These are phyloP conservation scores for Kuraishia cidri DNA, from an alignment of 805 yeast species.

Conservation along the genomic window DNA sequence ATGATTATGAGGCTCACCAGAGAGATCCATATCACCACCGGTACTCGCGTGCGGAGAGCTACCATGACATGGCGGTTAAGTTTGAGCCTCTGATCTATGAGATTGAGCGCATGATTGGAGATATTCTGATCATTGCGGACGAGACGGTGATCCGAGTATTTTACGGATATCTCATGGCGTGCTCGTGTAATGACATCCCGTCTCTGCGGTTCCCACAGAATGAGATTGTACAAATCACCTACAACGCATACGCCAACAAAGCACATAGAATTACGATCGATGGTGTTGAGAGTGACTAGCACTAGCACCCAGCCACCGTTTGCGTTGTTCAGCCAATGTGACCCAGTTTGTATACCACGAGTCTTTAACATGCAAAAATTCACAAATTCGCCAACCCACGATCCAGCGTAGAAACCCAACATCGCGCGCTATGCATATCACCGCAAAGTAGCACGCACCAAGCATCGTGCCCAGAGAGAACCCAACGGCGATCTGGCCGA, in stretches of 20 bases:
- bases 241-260: conserved; percentile 74
- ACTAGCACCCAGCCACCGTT: neutral
- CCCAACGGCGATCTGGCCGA: conserved; percentile 71
- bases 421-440: conserved; percentile 48
- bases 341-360: conserved; percentile 21
- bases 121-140: conserved; percentile 85
- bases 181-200: conserved; percentile 82
- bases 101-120: conserved; percentile 87
- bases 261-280: conserved; percentile 43
- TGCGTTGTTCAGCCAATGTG: neutral
- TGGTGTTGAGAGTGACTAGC: conserved; percentile 3
- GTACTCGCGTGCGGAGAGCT: conserved; percentile 87
- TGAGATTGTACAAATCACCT: conserved; percentile 80
- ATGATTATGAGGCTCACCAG: conserved; percentile 55
- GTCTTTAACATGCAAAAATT: conserved; percentile 49
- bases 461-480: conserved; percentile 47
- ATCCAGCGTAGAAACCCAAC: conserved; percentile 62
- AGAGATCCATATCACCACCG: conserved; percentile 90
- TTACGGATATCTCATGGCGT: conserved; percentile 93
- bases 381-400: conserved; percentile 46
- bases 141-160: conserved; percentile 83
- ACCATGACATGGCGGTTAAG: conserved; percentile 91
- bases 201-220: conserved; percentile 65
- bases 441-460: conserved; percentile 50
- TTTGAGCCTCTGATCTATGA: conserved; percentile 90